Conservation (phyloP, 192 early-diverging fungal genomes). For the Linnemannia hyalina region DNA sequence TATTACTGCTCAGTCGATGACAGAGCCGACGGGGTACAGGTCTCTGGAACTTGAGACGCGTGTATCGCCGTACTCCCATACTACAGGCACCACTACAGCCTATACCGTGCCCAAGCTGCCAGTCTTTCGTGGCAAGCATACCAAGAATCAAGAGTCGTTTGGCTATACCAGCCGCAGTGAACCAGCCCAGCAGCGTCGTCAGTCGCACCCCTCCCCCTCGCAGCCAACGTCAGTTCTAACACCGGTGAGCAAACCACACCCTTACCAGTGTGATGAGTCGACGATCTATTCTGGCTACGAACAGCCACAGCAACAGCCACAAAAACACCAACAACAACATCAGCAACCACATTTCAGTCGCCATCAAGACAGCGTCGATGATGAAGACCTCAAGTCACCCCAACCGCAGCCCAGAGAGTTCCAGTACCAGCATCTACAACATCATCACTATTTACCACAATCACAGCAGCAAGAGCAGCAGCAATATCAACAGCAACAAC, state of each 20-base stretch:
- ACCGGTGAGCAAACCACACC: conserved; percentile 4
- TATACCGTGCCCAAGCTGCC: conserved; percentile 1
- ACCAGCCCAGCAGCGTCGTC: background rate
- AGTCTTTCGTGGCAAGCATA: conserved; percentile 19
- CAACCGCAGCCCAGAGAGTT: background rate
- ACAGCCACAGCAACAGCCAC: conserved; percentile 7
- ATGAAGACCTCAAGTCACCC: conserved; percentile 12
- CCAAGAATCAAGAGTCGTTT: conserved; percentile 21
- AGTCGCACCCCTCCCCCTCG: background rate
- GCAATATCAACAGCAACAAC: background rate
- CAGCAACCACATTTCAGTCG: background rate
- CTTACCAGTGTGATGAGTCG: conserved; percentile 15
- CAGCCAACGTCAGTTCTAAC: background rate
- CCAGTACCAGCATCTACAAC: background rate
- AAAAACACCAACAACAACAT: background rate
- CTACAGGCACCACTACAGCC: background rate
- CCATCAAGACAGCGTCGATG: conserved; percentile 10
- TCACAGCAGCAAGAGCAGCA: background rate
- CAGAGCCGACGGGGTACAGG: background rate
- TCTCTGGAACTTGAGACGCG: background rate
- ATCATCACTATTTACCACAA: background rate
- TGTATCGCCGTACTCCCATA: conserved; percentile 5
- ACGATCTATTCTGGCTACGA: conserved; percentile 1
- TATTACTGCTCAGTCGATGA: background rate
- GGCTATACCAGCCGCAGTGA: background rate